These are phyloP conservation scores for Ophiostoma tasmaniense DNA, from an alignment of 2,329 filamentous ascomycete genomes.

Conservation along the genomic window DNA sequence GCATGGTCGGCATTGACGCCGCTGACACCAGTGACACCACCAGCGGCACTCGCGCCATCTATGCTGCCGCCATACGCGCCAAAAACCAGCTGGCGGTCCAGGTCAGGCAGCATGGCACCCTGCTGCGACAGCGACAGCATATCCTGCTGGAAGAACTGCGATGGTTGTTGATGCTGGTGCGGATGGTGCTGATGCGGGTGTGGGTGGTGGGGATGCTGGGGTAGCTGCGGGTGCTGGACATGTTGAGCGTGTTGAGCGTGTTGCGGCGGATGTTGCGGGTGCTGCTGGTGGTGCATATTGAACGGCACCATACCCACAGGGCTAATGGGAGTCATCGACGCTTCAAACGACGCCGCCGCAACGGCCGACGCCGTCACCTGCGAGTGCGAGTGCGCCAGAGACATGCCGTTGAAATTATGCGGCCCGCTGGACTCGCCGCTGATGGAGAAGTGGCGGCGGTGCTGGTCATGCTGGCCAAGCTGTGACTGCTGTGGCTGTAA, in stretches of 20 bases:
- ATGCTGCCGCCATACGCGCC: slow-evolving; percentile 56
- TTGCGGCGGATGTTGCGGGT: neutral
- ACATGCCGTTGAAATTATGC: slow-evolving; percentile 33
- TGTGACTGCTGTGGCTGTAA: slow-evolving; percentile 38
- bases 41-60: slow-evolving; percentile 26
- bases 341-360: slow-evolving; percentile 37
- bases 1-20: slow-evolving; percentile 28
- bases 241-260: slow-evolving; percentile 1
- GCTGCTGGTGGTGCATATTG: slow-evolving; percentile 26
- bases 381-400: slow-evolving; percentile 35
- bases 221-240: too few relatives aligned
- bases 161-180: slow-evolving; percentile 17
- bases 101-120: slow-evolving; percentile 51
- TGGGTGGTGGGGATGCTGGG: neutral
- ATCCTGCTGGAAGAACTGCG: slow-evolving; percentile 41
- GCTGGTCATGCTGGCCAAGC: slow-evolving; percentile 34
- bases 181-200: slow-evolving; percentile 1
- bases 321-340: slow-evolving; percentile 43
- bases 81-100: slow-evolving; percentile 70
- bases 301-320: slow-evolving; percentile 37
- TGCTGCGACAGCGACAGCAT: slow-evolving; percentile 46
- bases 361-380: slow-evolving; percentile 34
- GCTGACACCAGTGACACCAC: slow-evolving; percentile 22
- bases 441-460: slow-evolving; percentile 8
- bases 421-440: neutral